These are phyloP conservation scores for Rhizoctonia solani DNA, from an alignment of 1,284 basidiomycete genomes.

Conservation along the genomic window DNA sequence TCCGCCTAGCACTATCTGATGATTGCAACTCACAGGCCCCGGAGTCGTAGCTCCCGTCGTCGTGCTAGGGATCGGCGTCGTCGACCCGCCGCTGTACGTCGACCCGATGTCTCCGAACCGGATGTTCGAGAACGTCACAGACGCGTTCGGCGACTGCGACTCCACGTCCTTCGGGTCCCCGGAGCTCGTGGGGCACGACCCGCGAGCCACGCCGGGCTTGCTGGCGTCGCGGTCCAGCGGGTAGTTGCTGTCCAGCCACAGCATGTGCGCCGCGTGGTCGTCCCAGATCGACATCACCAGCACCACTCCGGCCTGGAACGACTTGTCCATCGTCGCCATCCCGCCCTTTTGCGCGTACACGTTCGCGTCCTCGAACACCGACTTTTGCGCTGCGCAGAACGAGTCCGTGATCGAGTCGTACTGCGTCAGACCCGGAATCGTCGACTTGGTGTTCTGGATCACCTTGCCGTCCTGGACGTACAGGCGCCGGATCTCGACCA, in stretches of 20 bases:
- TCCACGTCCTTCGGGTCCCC: conserved; percentile 56
- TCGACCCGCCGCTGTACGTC: conserved; percentile 50
- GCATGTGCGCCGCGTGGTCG: too few species aligned
- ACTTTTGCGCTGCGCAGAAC: conserved; percentile 50
- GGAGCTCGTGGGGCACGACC: conserved; percentile 54
- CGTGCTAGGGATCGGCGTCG: neutral
- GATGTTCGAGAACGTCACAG: conserved; percentile 39
- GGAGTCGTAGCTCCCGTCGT: too few species aligned
- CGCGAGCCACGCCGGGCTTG: conserved; percentile 31
- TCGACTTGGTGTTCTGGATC: conserved; percentile 54
- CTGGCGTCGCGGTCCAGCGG: conserved; percentile 47
- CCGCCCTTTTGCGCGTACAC: conserved; percentile 55
- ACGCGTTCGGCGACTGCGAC: conserved; percentile 39
- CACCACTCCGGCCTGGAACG: conserved; percentile 56
- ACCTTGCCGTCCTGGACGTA: too few species aligned
- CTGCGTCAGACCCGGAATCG: conserved; percentile 49
- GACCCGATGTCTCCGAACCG: conserved; percentile 37
- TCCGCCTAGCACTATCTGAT: too few species aligned
- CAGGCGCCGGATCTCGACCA: too few species aligned
- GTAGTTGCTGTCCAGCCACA: conserved; percentile 58
- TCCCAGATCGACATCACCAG: too few species aligned
- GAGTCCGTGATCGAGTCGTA: too few species aligned
- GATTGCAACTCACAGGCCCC: too few species aligned
- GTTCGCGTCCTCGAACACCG: conserved; percentile 52
- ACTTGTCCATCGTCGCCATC: conserved; percentile 52